Evolutionary conservation across 1,284 basidiomycete genomes (phyloP).

Genomic region (Cystobasidium slooffiae): DNA sequence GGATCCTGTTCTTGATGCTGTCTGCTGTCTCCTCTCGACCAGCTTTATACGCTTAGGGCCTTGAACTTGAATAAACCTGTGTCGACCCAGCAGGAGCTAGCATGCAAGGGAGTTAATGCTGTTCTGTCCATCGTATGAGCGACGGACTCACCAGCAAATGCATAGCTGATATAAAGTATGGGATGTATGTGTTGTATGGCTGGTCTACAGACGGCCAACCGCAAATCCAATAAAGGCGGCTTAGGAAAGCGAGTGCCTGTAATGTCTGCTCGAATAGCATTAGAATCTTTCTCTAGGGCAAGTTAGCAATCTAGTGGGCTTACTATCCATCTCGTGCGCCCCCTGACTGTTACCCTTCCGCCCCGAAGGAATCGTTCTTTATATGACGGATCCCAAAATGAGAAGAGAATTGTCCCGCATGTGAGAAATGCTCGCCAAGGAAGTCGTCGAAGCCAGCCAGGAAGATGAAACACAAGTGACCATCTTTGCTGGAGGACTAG

Average conservation of each 20-base stretch:
- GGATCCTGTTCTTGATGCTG: too few relatives aligned
- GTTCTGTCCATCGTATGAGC: too few relatives aligned
- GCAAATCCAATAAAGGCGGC: too few relatives aligned
- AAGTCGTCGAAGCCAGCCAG: background rate
- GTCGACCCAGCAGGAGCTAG: background rate
- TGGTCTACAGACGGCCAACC: too few relatives aligned
- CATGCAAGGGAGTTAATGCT: too few relatives aligned
- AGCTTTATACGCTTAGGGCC: background rate
- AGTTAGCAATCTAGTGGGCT: background rate
- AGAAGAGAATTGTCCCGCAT: constrained; percentile 44
- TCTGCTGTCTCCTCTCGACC: background rate
- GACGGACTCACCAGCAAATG: background rate
- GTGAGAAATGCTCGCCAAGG: background rate
- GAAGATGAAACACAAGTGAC: background rate
- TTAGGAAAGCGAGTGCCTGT: background rate
- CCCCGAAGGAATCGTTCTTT: constrained; percentile 1
- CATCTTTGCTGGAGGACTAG: background rate
- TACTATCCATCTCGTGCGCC: constrained; percentile 28
- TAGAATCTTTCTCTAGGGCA: background rate
- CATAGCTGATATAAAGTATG: too few relatives aligned
- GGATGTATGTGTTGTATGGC: too few relatives aligned
- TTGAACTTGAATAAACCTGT: background rate
- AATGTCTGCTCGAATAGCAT: background rate
- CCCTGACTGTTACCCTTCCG: background rate
- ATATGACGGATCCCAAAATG: constrained; percentile 50